Evolutionary conservation across 805 yeast genomes (phyloP), one percentile per base, ranked within the genome.

Genomic region (Groenewaldozyma tartarivorans): DNA sequence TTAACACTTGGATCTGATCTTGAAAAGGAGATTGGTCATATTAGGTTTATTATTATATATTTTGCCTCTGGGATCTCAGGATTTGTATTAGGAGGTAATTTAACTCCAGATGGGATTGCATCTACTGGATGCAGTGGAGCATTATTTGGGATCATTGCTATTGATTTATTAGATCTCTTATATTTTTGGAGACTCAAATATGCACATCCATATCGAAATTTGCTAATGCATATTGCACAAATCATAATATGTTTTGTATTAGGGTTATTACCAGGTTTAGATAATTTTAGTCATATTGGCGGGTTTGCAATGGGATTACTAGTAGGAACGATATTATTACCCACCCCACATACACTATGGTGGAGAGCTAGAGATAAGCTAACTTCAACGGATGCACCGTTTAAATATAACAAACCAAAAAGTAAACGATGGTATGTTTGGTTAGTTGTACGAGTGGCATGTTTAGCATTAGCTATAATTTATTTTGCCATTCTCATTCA

Each of bases 81-180:
- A 4, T 79, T 78, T 47, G 49, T 81, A 20, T 62, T 81, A 33
- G 86, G 87, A 1, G 75, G 82, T 20, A 79, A 79, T 55, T 80
- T 74, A 54, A 69, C 83, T 2, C 81, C 85, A 1, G 64, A 66
- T 36, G 88, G 85, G 2, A 65, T 76, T 20, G 73, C 83, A 1
- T 70, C 79, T 9, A 73, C 79, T 2, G 88, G 88, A 4, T 83
- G 84, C 1, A 72, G 79, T 7, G 88, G 88, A 2, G 71, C 84
- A 1, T 60, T 81, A 27, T 79, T 81, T 56, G 88, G 88, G 1
- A 61, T 81, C 21, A 71, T 81, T 42, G 81, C 83, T 2, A 58
- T 77, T 5, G 78, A 80, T 52, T 56, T 81, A 32, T 51, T 79
- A 5, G 65, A 64, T 29, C 54, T 79, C 50, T 62, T 79, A 36